Evolutionary conservation across 805 yeast species (phyloP).

Genomic region (Cyberlindnera suaveolens): DNA sequence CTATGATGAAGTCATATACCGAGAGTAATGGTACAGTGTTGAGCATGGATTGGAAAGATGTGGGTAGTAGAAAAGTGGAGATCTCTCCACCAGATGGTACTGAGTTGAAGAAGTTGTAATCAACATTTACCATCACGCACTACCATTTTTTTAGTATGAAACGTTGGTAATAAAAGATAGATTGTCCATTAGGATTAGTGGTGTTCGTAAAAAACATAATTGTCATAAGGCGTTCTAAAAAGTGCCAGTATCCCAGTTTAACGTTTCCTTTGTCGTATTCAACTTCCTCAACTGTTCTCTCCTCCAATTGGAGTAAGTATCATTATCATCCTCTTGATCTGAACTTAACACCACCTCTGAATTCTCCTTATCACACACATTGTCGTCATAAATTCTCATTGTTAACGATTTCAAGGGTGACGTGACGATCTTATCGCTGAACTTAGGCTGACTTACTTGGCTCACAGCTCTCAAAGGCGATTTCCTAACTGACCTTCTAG

Average conservation of each 20-base stretch:
- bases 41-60: slow-evolving; percentile 92
- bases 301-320: slow-evolving; percentile 23
- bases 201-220: not conserved
- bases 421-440: slow-evolving; percentile 14
- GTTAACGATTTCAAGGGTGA: slow-evolving; percentile 23
- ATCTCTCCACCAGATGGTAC: slow-evolving; percentile 21
- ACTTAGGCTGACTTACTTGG: not conserved
- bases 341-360: slow-evolving; percentile 5
- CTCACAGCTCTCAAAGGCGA: slow-evolving; percentile 15
- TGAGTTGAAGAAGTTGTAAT: slow-evolving; percentile 15
- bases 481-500: slow-evolving; percentile 6
- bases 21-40: slow-evolving; percentile 93
- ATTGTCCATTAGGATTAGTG: slow-evolving; percentile 3
- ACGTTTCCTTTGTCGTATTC: slow-evolving; percentile 9
- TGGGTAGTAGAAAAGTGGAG: slow-evolving; percentile 49
- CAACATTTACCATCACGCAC: no score
- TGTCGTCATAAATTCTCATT: slow-evolving; percentile 1
- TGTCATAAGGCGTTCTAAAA: slow-evolving; percentile 7
- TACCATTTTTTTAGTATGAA: no score
- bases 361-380: slow-evolving; percentile 3
- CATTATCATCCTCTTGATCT: slow-evolving; percentile 16
- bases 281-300: slow-evolving; percentile 22
- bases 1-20: slow-evolving; percentile 95
- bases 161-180: not conserved
- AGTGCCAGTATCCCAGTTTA: slow-evolving; percentile 14